Percentiles rank a stretch among this genome's conserved stretches.
phyloP scores from a whole-genome alignment of 352 stramenopile genomes.

The Globisporangium rhizosaccharum region DNA sequence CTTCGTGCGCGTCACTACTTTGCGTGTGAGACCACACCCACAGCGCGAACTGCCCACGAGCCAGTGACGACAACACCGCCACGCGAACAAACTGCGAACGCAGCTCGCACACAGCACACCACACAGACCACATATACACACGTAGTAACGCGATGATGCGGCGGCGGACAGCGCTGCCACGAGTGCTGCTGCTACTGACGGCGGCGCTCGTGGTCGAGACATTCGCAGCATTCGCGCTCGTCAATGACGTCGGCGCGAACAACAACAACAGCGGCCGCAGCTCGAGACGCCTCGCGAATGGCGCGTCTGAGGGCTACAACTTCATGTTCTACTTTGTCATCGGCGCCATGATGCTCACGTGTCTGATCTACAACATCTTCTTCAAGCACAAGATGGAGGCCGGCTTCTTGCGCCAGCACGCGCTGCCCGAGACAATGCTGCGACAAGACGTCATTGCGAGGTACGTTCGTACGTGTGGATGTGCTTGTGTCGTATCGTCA shows the following conservation, averaged over 20 bases:
- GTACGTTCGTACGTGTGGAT: slow-evolving; percentile 8
- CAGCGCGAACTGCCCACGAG: too few species aligned
- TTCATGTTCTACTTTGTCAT: slow-evolving; percentile 89
- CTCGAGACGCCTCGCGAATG: slow-evolving; percentile 17
- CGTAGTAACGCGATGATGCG: too few species aligned
- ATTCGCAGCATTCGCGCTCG: background rate
- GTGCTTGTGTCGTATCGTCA: background rate
- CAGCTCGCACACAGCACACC: too few species aligned
- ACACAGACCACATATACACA: too few species aligned
- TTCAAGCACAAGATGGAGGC: slow-evolving; percentile 83
- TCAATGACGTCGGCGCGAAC: background rate
- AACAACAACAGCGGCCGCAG: background rate
- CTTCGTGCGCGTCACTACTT: too few species aligned
- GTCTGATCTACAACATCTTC: slow-evolving; percentile 86
- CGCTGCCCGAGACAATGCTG: slow-evolving; percentile 79
- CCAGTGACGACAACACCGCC: too few species aligned
- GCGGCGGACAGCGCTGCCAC: too few species aligned
- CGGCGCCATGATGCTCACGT: slow-evolving; percentile 83
- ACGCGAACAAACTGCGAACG: too few species aligned
- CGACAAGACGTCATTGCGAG: slow-evolving; percentile 84
- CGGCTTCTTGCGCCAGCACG: slow-evolving; percentile 58
- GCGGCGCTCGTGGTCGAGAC: too few species aligned
- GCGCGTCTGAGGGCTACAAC: slow-evolving; percentile 72
- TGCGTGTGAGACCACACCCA: too few species aligned
- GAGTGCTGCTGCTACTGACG: too few species aligned